phyloP scores from a whole-genome alignment of 208 protist species.

The Acanthamoeba rhysodes region DNA sequence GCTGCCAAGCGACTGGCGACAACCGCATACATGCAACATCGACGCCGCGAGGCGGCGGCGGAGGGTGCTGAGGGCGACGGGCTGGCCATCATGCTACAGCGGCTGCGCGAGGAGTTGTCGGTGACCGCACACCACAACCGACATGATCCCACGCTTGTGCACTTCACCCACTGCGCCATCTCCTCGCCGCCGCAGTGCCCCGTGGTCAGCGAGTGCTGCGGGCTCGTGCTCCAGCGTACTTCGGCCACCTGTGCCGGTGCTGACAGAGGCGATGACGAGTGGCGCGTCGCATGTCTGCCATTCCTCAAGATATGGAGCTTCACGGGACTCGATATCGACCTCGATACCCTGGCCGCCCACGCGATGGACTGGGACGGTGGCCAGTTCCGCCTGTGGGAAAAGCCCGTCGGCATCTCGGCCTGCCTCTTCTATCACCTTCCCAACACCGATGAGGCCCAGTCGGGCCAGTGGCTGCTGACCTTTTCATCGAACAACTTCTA shows the following conservation, averaged over 20 bases:
- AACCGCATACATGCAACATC: not conserved
- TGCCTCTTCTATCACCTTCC: not conserved
- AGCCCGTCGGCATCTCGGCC: slow-evolving; percentile 15
- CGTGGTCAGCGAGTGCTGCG: not conserved
- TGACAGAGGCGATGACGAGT: not conserved
- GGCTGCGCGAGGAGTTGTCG: not conserved
- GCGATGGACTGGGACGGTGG: not conserved
- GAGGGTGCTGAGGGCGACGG: not conserved
- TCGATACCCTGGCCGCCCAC: not conserved
- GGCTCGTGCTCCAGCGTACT: not conserved
- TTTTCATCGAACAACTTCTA: not conserved
- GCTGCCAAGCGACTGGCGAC: not conserved
- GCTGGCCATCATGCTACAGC: not conserved
- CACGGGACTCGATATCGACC: not conserved
- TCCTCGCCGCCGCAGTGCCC: not conserved
- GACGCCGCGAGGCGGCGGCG: not conserved
- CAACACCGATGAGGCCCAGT: not conserved
- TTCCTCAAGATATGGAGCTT: slow-evolving; percentile 40
- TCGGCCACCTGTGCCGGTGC: no score
- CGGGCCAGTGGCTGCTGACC: not conserved
- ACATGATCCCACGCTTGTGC: not conserved
- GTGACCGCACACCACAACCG: not conserved
- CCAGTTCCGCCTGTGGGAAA: not conserved
- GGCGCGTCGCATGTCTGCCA: not conserved
- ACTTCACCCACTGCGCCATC: not conserved